These are phyloP conservation scores for Epicoccum sorghinum DNA, from an alignment of 2,329 filamentous ascomycete species.

Conservation along the genomic window DNA sequence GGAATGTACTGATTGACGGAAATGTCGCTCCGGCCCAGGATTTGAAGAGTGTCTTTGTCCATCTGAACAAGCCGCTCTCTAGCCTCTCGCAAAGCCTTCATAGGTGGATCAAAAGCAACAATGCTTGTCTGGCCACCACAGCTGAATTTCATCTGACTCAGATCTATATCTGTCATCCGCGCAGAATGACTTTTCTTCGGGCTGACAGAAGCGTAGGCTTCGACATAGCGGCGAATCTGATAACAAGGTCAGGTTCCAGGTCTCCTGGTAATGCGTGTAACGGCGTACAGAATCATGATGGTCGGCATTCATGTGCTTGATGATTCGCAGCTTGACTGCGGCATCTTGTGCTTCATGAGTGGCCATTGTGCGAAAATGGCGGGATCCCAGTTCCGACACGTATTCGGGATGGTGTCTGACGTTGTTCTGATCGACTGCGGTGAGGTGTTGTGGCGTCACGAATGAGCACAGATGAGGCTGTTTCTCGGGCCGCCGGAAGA, in stretches of 20 bases:
- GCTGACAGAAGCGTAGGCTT: slow-evolving; percentile 69
- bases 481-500: slow-evolving; percentile 18
- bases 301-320: slow-evolving; percentile 86
- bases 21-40: slow-evolving; percentile 66
- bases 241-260: neutral
- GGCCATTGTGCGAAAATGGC: slow-evolving; percentile 28
- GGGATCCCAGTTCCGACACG: slow-evolving; percentile 3
- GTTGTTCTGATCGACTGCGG: slow-evolving; percentile 3
- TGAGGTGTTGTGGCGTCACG: slow-evolving; percentile 15
- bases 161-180: slow-evolving; percentile 68
- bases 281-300: slow-evolving; percentile 68
- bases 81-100: slow-evolving; percentile 71
- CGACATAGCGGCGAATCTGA: slow-evolving; percentile 74
- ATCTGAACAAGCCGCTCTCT: slow-evolving; percentile 76
- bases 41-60: slow-evolving; percentile 64
- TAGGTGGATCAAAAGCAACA: slow-evolving; percentile 72
- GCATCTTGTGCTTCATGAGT: slow-evolving; percentile 50
- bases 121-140: slow-evolving; percentile 57
- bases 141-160: slow-evolving; percentile 66
- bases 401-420: neutral
- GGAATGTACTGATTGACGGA: slow-evolving; percentile 60
- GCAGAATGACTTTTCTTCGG: slow-evolving; percentile 62
- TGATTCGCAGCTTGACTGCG: slow-evolving; percentile 65
- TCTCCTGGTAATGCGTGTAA: neutral
- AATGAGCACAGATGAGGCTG: slow-evolving; percentile 4